phyloP scores from a whole-genome alignment of 768 basidiomycete species.

The Termitomyces sp. region DNA sequence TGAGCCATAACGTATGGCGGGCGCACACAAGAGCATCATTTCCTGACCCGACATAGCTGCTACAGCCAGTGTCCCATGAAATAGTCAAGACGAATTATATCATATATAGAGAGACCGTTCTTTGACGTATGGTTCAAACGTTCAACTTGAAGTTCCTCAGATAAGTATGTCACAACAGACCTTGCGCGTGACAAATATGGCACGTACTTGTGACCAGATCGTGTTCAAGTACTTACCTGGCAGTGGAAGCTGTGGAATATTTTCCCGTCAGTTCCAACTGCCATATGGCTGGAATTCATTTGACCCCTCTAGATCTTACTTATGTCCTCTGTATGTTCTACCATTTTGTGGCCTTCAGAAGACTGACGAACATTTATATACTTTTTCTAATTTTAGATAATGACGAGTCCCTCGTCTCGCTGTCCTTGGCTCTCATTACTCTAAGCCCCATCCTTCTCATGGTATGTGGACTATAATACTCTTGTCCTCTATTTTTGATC shows the following conservation, averaged over 20 bases:
- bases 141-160: too few species aligned
- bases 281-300: constrained; percentile 4
- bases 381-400: constrained; percentile 44
- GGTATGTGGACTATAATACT: constrained; percentile 35
- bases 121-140: too few species aligned
- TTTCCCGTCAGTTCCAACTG: background rate
- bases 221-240: background rate
- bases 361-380: background rate
- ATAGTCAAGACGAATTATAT: too few species aligned
- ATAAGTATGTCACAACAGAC: background rate
- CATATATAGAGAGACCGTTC: too few species aligned
- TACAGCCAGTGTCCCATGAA: background rate
- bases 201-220: background rate
- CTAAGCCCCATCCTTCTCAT: constrained; percentile 71
- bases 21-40: background rate
- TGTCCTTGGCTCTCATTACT: constrained; percentile 61
- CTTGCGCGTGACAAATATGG: background rate
- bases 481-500: background rate
- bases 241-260: background rate
- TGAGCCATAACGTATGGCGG: background rate
- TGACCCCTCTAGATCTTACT: constrained; percentile 59
- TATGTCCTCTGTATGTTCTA: constrained; percentile 55
- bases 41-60: too few species aligned
- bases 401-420: constrained; percentile 54
- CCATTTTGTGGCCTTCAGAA: background rate